These are phyloP conservation scores for Cyberlindnera lachancei DNA, from an alignment of 805 yeast species.

Conservation along the genomic window DNA sequence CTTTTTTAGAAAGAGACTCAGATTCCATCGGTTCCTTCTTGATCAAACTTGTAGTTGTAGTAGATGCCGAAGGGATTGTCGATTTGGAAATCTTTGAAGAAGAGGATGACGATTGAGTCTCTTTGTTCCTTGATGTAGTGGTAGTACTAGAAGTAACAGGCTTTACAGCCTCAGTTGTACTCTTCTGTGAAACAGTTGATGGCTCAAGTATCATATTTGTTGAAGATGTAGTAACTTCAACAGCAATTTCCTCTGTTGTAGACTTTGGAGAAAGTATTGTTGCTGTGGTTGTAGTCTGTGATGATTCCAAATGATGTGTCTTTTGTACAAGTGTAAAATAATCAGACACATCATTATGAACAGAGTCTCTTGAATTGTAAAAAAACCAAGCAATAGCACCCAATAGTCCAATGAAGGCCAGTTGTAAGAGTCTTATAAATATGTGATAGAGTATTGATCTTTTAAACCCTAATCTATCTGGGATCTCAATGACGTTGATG, in stretches of 20 bases:
- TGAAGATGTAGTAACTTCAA: neutral
- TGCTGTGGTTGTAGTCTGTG: neutral
- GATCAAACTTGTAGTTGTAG: too few species aligned
- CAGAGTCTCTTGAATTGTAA: conserved; percentile 8
- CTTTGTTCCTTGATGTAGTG: too few species aligned
- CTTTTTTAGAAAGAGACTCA: too few species aligned
- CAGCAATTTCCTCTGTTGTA: neutral
- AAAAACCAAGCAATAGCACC: conserved; percentile 9
- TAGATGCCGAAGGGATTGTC: too few species aligned
- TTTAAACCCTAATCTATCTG: conserved; percentile 34
- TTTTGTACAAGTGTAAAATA: conserved; percentile 19
- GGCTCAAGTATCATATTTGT: neutral
- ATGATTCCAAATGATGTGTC: conserved; percentile 3
- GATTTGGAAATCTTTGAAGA: too few species aligned
- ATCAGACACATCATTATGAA: conserved; percentile 14
- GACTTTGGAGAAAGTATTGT: neutral
- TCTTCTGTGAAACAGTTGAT: neutral
- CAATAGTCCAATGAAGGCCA: conserved; percentile 6
- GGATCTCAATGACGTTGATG: conserved; percentile 55
- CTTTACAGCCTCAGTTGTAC: too few species aligned
- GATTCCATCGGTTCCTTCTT: too few species aligned
- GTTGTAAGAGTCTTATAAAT: conserved; percentile 15
- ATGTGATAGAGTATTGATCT: conserved; percentile 20
- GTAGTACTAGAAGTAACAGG: too few species aligned
- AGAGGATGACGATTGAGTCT: too few species aligned